Conservation (phyloP, 768 basidiomycete species). For the Russula lepida region DNA sequence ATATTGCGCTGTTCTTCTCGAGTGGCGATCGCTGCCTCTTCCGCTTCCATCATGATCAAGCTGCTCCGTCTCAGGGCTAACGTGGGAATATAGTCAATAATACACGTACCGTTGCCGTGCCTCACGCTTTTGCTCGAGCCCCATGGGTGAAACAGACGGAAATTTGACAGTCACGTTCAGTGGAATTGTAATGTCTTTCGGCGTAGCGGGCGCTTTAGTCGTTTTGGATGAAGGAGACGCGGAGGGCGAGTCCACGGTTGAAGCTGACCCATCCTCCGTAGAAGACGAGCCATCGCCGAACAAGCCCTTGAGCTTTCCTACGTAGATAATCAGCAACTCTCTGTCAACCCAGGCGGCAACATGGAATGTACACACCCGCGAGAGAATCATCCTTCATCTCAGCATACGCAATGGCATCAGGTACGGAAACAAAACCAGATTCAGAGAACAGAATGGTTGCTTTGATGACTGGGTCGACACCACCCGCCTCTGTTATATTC, state of each 20-base stretch:
- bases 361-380: conserved; percentile 40
- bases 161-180: conserved; percentile 57
- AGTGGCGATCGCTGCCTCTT: conserved; percentile 66
- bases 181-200: conserved; percentile 56
- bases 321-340: conserved; percentile 3
- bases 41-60: conserved; percentile 66
- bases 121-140: conserved; percentile 62
- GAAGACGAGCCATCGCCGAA: conserved; percentile 54
- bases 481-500: conserved; percentile 79
- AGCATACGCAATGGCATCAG: conserved; percentile 70
- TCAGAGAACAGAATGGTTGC: conserved; percentile 77
- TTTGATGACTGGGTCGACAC: conserved; percentile 77
- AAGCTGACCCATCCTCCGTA: conserved; percentile 28
- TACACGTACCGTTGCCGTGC: conserved; percentile 58
- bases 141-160: conserved; percentile 67
- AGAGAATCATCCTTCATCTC: conserved; percentile 78
- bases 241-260: conserved; percentile 33
- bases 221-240: conserved; percentile 24
- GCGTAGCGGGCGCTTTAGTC: conserved; percentile 11
- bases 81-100: neutral
- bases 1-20: conserved; percentile 87
- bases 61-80: conserved; percentile 32
- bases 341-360: neutral
- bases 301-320: conserved; percentile 81
- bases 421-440: conserved; percentile 75